phyloP scores from a whole-genome alignment of 306 rosid genomes.

The Quercus agrifolia region DNA sequence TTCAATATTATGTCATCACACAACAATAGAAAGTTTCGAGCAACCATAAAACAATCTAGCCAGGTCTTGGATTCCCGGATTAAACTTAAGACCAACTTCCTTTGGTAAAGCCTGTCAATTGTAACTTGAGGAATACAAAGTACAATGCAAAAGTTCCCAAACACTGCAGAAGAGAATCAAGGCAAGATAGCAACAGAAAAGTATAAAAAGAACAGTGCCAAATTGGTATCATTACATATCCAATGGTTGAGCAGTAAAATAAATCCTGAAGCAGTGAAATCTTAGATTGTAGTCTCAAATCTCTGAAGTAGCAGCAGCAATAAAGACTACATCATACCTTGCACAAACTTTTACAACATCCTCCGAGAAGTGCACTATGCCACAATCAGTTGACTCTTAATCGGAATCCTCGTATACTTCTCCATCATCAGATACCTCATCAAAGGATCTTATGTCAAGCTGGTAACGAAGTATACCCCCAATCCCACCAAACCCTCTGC shows the following conservation, averaged over 20 bases:
- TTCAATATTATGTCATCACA: not conserved
- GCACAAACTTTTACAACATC: not conserved
- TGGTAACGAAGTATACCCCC: conserved; percentile 9
- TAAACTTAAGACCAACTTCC: not conserved
- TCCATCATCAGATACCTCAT: conserved; percentile 4
- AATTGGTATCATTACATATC: not conserved
- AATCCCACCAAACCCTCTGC: conserved; percentile 2
- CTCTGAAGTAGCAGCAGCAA: not conserved
- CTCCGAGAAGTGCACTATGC: not conserved
- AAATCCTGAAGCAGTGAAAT: not conserved
- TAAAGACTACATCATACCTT: not conserved
- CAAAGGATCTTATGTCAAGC: conserved; percentile 4
- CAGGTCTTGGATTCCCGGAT: not conserved
- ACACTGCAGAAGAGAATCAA: not conserved
- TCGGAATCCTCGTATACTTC: not conserved
- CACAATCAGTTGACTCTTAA: not conserved
- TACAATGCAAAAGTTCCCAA: not conserved
- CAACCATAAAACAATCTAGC: not conserved
- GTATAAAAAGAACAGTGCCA: not conserved
- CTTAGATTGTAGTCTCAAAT: not conserved
- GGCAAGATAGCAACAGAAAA: not conserved
- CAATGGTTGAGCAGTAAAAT: not conserved
- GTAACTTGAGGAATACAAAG: not conserved
- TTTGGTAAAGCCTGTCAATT: not conserved
- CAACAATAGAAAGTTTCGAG: not conserved